phyloP scores from a whole-genome alignment of 164 flowering plant genomes.

The Vitis cinerea region DNA sequence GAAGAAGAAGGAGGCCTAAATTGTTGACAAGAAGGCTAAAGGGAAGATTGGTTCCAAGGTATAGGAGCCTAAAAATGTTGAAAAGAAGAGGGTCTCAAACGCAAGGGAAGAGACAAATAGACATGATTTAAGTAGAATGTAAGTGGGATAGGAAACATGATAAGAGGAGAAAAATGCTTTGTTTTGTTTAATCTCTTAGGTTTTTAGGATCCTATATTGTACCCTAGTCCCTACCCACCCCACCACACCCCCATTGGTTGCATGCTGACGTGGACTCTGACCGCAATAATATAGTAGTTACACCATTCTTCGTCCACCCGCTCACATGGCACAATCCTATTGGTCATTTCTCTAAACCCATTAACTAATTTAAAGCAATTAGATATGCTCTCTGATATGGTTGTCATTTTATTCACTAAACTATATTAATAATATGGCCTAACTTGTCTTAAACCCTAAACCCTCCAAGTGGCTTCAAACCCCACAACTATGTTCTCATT shows the following conservation, averaged over 20 bases:
- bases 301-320: no score
- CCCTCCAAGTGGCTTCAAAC: background rate
- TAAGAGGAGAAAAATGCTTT: constrained; percentile 19
- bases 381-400: constrained; percentile 3
- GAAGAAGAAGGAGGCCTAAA: background rate
- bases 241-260: background rate
- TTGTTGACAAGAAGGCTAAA: background rate
- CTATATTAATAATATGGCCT: background rate
- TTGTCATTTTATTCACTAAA: background rate
- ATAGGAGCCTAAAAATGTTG: no score
- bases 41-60: background rate
- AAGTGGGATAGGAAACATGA: constrained; percentile 37
- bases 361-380: background rate
- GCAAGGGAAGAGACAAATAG: constrained; percentile 24
- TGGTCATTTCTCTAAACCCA: constrained; percentile 2
- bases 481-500: background rate
- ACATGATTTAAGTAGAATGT: constrained; percentile 39
- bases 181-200: constrained; percentile 16
- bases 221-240: no score
- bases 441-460: background rate
- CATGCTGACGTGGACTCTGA: background rate
- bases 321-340: background rate
- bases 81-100: background rate
- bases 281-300: no score
- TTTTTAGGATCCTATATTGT: constrained; percentile 1